Base-by-base conservation (phyloP, 805 yeast genomes). In the Candida silvicultrix region DNA sequence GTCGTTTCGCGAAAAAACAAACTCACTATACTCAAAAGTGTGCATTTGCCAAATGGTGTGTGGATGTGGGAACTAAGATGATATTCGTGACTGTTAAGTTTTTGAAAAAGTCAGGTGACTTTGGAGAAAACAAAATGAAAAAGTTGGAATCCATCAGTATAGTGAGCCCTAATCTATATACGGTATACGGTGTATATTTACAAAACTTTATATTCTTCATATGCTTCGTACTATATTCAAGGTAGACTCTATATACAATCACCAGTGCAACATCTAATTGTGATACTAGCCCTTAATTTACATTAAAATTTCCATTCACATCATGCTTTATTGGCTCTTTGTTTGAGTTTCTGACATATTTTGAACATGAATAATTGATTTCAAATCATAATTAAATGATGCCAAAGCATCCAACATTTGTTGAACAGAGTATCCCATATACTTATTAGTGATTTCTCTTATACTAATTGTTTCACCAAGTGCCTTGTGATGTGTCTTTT, bases 401-500 rank as follows among this genome's bases (percentile, higher is more conserved):
- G 50, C 52, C 35, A 60, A 44, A 35, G 48, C 52, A 12, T 49
- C 38, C 41, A 59, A 43, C 16, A 59, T 45, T n/a, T 59, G 54
- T 21, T 46, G 46, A 8, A 54, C 44, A 12, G 53, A 43, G 14
- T 49, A 44, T 16, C 41, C 18, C 4, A 20, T 6, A 10, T 37
- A 37, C 21, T 37, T 37, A 5, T 19, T 5, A 25, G 12, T 5
- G 25, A 31, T 85, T 42, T 70, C 63, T 41, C 68, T 73, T 60
- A 73, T 77, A 15, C 69, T 64, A 11, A 81, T 50, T 1, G 63
- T 63, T 43, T 71, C 73, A 48, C 75, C 77, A 49, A 68, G 63
- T 6, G 75, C 71, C 42, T 67, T 58, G 21, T 59, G 56, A 48
- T 71, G 74, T 44, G 68, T 55, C 56, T 68, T 68, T 45, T 73